Evolutionary conservation across 768 basidiomycete genomes (phyloP), one percentile per base, ranked within the genome.

Genomic region (Hygrophorus pudorinus): DNA sequence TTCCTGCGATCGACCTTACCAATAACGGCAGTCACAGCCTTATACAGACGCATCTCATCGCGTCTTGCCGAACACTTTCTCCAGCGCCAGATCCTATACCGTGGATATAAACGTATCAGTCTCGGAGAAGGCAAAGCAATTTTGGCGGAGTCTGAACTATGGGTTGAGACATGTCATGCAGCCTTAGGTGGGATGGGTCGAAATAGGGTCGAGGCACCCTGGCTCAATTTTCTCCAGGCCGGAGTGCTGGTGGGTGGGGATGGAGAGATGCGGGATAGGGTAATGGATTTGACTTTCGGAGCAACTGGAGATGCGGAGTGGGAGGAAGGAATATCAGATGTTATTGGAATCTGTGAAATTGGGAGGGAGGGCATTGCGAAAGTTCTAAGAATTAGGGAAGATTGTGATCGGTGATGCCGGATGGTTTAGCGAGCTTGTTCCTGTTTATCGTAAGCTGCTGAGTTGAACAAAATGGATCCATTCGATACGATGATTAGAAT

Each of bases 51-150:
- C 24, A 79, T 85, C 48, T 78, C 83, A 16, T 64, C 77, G 6
- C 75, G 77, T 30, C 56, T 98, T 10, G 70, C 84, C 0, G 78
- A 83, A 39, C 79, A 92, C 56, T 79, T 98, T 42, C 64, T 86
- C 14, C 87, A 92, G 50, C 83, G 92, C 11, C 78, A 84, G 47
- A 78, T 96, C 43, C 59, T 84, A 31, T 86, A 85, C 56, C 79
- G 88, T 34, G 83, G 88, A 0, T 74, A 75, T 49, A 81, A 87
- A 0, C 75, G 76, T 48, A 73, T 92, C 45, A 68, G 72, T 27
- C 59, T 71, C 2, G 55, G 59, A 6, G 82, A 88, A 44, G 86
- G 82, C 4, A 71, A 68, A 47, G 63, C 65, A 16, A 70, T 94
- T 16, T 67, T 67, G 16, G 73, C 74, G 1, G 92, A 98, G 60